Evolutionary conservation across 306 rosid genomes (phyloP), one percentile per base, ranked within the genome.

Genomic region (Aeschynomene evenia): DNA sequence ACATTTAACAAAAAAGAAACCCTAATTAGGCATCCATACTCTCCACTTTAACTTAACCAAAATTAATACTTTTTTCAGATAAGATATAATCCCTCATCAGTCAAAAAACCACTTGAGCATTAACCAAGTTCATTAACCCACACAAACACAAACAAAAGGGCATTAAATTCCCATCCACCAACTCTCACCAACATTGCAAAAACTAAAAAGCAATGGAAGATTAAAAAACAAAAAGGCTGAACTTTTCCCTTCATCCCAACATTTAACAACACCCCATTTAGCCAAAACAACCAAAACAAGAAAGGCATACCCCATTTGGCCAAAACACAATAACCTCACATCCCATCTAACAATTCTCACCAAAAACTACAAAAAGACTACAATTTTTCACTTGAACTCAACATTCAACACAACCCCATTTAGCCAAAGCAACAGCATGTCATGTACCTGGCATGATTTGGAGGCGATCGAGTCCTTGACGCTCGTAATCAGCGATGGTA

Each of bases 391-490:
- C 31, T 36, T 36, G 2, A 36, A 36, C 42, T 12, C 42, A 36
- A 36, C 42, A 36, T 36, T 36, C 36, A 31, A 4, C 36, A 31
- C 7, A 7, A 31, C 6, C 36, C 37, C 10, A 33, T 39, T 39
- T 10, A 4, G 15, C 4, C 14, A 9, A 39, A 39, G 12, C 45
- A 39, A 39, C n/a, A 11, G n/a, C n/a, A n/a, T n/a, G n/a, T n/a
- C n/a, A n/a, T n/a, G 15, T 31, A 88, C 96, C 98, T 2, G 98
- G 96, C 98, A 93, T 93, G 77, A 93, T 93, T 82, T 90, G 91
- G 9, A 93, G 94, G 24, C 73, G 90, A 60, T 90, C 76, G 34
- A 85, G 78, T 3, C 90, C 98, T 66, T 56, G 83, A 18, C 90
- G 91, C 72, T 90, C 98, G 81, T 55, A 84, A 75, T 85, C 83